Evolutionary conservation across 257 asterid species (phyloP).

Genomic region (Solanum pinnatisectum): DNA sequence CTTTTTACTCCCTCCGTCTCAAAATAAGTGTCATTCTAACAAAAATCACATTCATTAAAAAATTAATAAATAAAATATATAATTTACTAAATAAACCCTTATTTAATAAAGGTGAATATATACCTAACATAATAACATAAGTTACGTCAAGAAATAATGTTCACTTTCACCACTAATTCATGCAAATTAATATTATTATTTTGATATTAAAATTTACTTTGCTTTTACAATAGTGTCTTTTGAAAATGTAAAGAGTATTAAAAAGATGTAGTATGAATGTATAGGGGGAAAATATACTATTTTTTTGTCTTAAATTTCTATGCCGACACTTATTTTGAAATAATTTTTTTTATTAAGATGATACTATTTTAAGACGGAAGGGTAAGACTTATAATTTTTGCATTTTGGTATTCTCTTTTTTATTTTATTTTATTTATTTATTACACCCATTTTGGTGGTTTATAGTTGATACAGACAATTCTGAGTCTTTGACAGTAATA

Average conservation of each 20-base stretch:
- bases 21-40: neutral
- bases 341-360: too few species aligned
- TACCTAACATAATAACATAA: too few species aligned
- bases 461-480: neutral
- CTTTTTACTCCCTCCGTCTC: neutral
- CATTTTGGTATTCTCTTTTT: neutral
- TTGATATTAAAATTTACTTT: neutral
- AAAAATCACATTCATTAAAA: too few species aligned
- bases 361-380: neutral
- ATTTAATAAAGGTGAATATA: neutral
- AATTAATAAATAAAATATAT: too few species aligned
- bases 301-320: neutral
- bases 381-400: neutral
- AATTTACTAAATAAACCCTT: too few species aligned
- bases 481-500: neutral
- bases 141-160: neutral
- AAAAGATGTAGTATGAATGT: neutral
- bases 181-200: too few species aligned
- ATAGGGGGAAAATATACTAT: neutral
- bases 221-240: neutral
- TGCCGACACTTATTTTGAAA: neutral
- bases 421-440: too few species aligned
- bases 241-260: neutral
- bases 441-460: neutral
- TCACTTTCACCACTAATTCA: neutral